Base-by-base conservation (phyloP, 1,284 basidiomycete species). In the Ceratobasidium papillatum region DNA sequence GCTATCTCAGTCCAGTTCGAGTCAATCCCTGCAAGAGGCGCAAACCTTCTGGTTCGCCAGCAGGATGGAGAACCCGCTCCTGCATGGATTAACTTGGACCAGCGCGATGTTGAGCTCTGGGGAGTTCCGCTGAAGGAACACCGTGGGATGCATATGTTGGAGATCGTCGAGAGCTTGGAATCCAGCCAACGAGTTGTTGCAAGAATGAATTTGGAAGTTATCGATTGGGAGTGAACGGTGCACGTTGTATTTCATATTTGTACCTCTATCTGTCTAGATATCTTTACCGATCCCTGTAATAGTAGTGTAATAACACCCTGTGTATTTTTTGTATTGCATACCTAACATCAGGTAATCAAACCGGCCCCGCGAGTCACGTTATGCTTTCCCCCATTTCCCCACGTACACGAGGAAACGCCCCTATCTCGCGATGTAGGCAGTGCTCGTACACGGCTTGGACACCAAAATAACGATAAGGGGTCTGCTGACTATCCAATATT, bases 1-100 rank as follows among this genome's bases (percentile, higher is more conserved):
- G 78, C 80, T 38, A 79, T 80, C 69, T 79, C 80, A 32, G 78
- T 80, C 11, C 78, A 79, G 38, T 68, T 79, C 75, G 51, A 73
- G 32, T 54, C 49, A 61, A 74, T 54, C 64, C 74, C 27, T 49
- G 27, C 25, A 52, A 49, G 56, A 63, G 65, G 58, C 11, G 45
- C 64, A 45, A 62, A 72, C n/a, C 25, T 73, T 54, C 17, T 22
- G 27, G 25, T 66, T 43, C 64, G 65, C 11, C 63, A 69, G 36
- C 72, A 63, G 41, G 47, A 73, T 25, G 54, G 74, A 27, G 69
- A 75, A 32, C 69, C 75, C 8, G 71, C 78, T 32, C 80, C 79
- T 5, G 71, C 63, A 12, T 80, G 79, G 79, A 62, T 80, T 30
- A 75, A 77, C 47, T 78, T 78, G 47, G 79, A 80, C 32, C 58